Percentiles rank a stretch among this genome's conserved stretches.
phyloP scores from a whole-genome alignment of 2,329 filamentous ascomycete species.

The Lachnellula subtilissima region DNA sequence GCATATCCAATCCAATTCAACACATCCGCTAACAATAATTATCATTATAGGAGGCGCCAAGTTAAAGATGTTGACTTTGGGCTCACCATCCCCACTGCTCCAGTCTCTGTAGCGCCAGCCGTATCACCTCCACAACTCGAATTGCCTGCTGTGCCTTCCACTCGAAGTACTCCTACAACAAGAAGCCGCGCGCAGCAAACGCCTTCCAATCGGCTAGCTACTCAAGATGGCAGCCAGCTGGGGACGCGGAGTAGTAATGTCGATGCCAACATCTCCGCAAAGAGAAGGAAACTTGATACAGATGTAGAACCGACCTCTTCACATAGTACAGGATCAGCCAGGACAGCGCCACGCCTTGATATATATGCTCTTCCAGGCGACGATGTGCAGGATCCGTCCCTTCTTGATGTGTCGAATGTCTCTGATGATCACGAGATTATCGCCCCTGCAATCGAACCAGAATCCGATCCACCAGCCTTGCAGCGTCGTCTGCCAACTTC shows the following conservation, averaged over 20 bases:
- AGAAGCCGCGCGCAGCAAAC: constrained; percentile 4
- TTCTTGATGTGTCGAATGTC: constrained; percentile 3
- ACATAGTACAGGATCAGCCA: constrained; percentile 24
- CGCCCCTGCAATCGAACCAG: background rate
- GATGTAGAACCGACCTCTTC: constrained; percentile 21
- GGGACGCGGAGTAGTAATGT: constrained; percentile 15
- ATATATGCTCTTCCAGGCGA: constrained; percentile 21
- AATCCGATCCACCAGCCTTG: background rate
- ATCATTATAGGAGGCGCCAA: constrained; percentile 41
- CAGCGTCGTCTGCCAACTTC: constrained; percentile 5
- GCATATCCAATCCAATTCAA: constrained; percentile 1
- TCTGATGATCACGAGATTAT: background rate
- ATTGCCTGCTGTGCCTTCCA: constrained; percentile 14
- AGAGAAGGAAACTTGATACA: constrained; percentile 28
- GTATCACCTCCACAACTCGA: constrained; percentile 13
- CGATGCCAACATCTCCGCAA: constrained; percentile 32
- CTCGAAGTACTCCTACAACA: constrained; percentile 15
- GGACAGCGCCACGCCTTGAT: constrained; percentile 19
- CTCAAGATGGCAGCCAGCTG: constrained; percentile 1
- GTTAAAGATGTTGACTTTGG: constrained; percentile 57
- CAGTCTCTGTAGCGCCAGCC: constrained; percentile 8
- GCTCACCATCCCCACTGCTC: constrained; percentile 42
- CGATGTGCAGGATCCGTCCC: constrained; percentile 8
- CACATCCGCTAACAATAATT: constrained; percentile 29
- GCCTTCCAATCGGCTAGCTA: constrained; percentile 1